Conservation (phyloP, 2,329 filamentous ascomycete species). For the Botrytis hyacinthi region DNA sequence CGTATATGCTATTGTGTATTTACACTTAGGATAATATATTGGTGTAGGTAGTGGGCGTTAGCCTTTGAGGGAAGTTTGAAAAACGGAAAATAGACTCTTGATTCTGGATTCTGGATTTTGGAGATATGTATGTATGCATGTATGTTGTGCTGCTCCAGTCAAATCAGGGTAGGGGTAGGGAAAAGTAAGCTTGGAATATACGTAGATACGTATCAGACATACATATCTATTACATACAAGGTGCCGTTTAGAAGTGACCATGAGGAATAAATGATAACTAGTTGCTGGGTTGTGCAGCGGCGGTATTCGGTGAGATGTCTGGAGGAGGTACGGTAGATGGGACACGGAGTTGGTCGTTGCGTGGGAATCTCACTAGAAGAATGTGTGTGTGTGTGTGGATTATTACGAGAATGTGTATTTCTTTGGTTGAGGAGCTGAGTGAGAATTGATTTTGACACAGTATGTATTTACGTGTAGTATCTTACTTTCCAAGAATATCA, state of each 20-base stretch:
- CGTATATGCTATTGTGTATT: background rate
- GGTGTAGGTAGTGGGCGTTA: no score
- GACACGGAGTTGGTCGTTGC: background rate
- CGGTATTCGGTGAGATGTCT: conserved; percentile 10
- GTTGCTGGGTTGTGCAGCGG: conserved; percentile 1
- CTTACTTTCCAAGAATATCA: fast-evolving
- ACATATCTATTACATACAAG: background rate
- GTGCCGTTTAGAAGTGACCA: background rate
- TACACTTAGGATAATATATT: background rate
- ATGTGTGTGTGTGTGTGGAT: background rate
- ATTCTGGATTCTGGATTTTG: background rate
- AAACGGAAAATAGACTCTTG: background rate
- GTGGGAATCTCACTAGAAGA: no score
- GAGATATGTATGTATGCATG: background rate
- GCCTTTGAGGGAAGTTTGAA: background rate
- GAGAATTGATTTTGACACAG: background rate
- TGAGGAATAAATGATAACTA: background rate
- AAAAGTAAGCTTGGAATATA: background rate
- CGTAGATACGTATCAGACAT: background rate
- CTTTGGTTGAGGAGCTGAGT: background rate
- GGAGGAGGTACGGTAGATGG: background rate
- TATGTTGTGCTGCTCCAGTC: background rate
- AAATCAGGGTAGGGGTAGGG: background rate
- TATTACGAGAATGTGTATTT: background rate
- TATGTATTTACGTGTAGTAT: background rate